Conservation (phyloP, 2,329 filamentous ascomycete species). For the Byssochlamys sp. region DNA sequence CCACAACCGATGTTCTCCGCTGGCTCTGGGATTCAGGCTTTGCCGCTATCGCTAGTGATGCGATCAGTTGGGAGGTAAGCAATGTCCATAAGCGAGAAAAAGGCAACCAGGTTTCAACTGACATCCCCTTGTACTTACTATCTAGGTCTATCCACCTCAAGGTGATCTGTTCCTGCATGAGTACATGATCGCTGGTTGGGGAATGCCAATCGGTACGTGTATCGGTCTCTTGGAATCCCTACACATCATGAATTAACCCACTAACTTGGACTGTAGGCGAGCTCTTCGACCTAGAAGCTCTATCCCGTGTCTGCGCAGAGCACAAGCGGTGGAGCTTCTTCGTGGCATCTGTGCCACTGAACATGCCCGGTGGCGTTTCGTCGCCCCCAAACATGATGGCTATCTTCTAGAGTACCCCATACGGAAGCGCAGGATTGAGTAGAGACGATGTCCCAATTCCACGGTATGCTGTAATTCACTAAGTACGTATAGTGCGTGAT, state of each 20-base stretch:
- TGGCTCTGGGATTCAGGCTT: constrained; percentile 54
- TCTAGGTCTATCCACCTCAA: constrained; percentile 34
- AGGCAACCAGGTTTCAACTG: neutral
- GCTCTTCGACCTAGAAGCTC: constrained; percentile 38
- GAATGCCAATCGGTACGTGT: constrained; percentile 38
- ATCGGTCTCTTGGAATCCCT: neutral
- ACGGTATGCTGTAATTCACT: neutral
- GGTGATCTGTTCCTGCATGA: constrained; percentile 37
- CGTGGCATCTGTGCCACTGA: constrained; percentile 40
- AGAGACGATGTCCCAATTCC: neutral
- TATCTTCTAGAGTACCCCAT: constrained; percentile 26
- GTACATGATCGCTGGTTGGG: constrained; percentile 44
- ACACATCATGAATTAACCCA: constrained; percentile 11
- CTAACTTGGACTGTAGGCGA: constrained; percentile 21
- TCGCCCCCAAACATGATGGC: constrained; percentile 39
- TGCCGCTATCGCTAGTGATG: constrained; percentile 49
- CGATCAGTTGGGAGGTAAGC: constrained; percentile 45
- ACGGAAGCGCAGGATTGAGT: neutral
- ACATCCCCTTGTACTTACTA: constrained; percentile 3
- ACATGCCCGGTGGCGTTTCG: constrained; percentile 40
- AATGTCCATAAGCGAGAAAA: neutral
- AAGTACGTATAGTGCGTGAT: neutral
- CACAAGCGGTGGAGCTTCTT: constrained; percentile 42
- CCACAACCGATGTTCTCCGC: constrained; percentile 40
- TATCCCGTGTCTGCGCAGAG: constrained; percentile 27